Evolutionary conservation across 2,329 filamentous ascomycete species (phyloP).

Genomic region (Scedosporium dehoogii): DNA sequence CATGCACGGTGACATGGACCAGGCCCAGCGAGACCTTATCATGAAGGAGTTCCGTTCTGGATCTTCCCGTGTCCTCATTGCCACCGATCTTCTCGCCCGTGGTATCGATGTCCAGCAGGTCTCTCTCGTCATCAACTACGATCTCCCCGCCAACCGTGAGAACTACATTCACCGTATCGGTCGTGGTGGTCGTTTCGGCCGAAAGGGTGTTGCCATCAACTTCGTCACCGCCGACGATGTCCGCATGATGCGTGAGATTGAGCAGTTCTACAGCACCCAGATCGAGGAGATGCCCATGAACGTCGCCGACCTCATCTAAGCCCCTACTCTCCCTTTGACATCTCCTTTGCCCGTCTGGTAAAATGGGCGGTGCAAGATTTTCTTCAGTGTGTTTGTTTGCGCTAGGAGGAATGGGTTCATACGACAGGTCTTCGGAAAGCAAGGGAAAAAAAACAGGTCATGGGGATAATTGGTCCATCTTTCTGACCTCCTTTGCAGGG

Average conservation of each 20-base stretch:
- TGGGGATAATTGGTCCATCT: not conserved
- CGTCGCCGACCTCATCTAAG: constrained; percentile 63
- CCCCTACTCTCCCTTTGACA: not conserved
- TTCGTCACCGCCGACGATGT: constrained; percentile 99
- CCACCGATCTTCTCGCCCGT: constrained; percentile 94
- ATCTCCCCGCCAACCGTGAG: constrained; percentile 96
- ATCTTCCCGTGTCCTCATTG: constrained; percentile 95
- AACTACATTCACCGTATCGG: constrained; percentile 99
- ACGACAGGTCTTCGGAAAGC: not conserved
- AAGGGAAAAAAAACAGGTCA: not conserved
- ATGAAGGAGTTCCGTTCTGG: constrained; percentile 99
- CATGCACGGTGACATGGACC: constrained; percentile 99
- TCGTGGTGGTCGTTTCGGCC: constrained; percentile 98
- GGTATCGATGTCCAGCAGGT: constrained; percentile 99
- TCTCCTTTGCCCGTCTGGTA: not conserved
- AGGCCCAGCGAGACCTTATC: constrained; percentile 94
- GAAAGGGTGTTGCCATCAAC: constrained; percentile 99
- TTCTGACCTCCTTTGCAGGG: not conserved
- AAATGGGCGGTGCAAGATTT: not conserved
- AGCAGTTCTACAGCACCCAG: constrained; percentile 99
- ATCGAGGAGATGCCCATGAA: constrained; percentile 99
- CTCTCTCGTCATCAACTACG: constrained; percentile 99
- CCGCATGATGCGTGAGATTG: constrained; percentile 99
- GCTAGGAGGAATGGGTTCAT: not conserved
- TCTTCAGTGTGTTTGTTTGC: not conserved